Base-by-base conservation (phyloP, 75 land plant genomes). In the Picea sitchensis region DNA sequence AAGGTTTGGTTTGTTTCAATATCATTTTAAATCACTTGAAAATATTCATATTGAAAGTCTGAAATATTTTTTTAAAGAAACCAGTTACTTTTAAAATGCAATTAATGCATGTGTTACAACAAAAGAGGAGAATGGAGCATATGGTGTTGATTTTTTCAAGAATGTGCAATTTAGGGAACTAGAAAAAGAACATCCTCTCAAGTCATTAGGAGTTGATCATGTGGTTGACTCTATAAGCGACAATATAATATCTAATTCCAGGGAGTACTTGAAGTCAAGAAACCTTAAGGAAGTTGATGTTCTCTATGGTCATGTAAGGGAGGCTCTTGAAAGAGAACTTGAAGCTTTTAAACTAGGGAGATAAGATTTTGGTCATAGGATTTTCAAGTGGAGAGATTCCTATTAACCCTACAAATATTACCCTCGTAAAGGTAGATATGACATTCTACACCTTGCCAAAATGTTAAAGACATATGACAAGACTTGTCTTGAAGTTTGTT, bases 351-450 rank as follows among this genome's bases (percentile, higher is more conserved):
- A 89, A 90, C 34, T 95, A 94, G 98, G 96, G 98, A 51, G 96
- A 92, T 20, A 79, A 95, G 2, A 91, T 95, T 79, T 82, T 95
- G 57, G 82, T 95, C 18, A 91, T 93, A 36, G 96, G 96, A 18
- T 95, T 95, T 81, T 89, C 94, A 0, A 95, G 96, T 80, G 98
- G 98, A 44, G 96, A 95, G 58, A 81, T 95, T 26, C 98, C 96
- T 4, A 82, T 89, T 31, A 91, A 93, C 64, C 96, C 96, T 68
- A 94, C 96, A 64, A 95, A 95, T 81, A 91, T 95, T 81, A 87
- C 91, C 20, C 96, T 95, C 77, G 96, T 95, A 12, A 95, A 95
- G 96, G 98, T 95, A 76, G 20, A 0, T 17, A 0, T 76, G 18
- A 3, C 7, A 38, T 4, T 34, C 13, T 38, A 73, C 75, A 38